Percentiles rank a stretch among this genome's conserved stretches.
Evolutionary conservation across 2,329 filamentous ascomycete genomes (phyloP).

Genomic region (Penicillium sp.): DNA sequence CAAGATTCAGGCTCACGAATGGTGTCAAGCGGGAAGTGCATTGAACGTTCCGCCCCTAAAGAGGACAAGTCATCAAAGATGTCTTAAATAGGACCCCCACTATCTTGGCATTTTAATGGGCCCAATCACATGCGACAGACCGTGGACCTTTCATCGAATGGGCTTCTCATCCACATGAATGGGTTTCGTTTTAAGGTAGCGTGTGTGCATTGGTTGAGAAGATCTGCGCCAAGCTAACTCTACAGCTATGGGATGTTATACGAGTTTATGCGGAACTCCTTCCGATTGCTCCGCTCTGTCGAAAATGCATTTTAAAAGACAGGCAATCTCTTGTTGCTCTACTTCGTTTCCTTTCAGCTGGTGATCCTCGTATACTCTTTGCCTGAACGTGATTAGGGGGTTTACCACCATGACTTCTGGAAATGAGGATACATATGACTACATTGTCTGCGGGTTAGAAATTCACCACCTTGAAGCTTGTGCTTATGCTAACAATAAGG

Average conservation of each 20-base stretch:
- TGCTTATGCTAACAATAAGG: not conserved
- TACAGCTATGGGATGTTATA: not conserved
- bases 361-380: not conserved
- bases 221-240: not conserved
- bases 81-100: no score
- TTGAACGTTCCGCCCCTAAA: not conserved
- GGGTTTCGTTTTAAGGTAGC: not conserved
- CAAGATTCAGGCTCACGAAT: no score
- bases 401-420: conserved; percentile 17
- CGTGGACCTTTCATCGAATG: not conserved
- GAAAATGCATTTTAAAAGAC: not conserved
- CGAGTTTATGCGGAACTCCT: not conserved
- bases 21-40: not conserved
- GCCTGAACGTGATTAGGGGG: not conserved
- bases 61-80: no score
- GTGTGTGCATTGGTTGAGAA: not conserved
- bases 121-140: no score
- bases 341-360: no score
- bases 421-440: conserved; percentile 24
- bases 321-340: not conserved
- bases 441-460: conserved; percentile 34
- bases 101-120: no score
- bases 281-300: not conserved
- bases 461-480: not conserved
- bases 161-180: not conserved